phyloP scores from a whole-genome alignment of 768 basidiomycete species.

The Tricholoma matsutake region DNA sequence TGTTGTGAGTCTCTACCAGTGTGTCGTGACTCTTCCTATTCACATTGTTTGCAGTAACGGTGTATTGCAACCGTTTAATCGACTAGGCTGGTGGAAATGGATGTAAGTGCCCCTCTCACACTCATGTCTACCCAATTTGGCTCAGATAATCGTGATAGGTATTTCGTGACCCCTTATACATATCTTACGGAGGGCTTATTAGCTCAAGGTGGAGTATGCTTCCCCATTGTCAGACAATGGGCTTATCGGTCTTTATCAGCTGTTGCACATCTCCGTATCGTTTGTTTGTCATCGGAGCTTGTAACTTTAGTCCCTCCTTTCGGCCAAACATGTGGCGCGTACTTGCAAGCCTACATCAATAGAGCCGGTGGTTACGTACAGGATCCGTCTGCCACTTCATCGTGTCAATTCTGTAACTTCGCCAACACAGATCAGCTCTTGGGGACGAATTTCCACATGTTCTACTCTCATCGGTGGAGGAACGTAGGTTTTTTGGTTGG shows the following conservation, averaged over 20 bases:
- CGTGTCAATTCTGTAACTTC: constrained; percentile 56
- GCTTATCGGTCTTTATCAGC: constrained; percentile 37
- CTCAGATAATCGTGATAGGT: constrained; percentile 10
- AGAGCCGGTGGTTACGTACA: constrained; percentile 56
- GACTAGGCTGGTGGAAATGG: constrained; percentile 71
- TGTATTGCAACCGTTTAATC: constrained; percentile 60
- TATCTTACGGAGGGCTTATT: constrained; percentile 51
- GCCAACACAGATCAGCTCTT: constrained; percentile 56
- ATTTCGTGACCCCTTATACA: constrained; percentile 47
- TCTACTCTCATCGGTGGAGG: constrained; percentile 50
- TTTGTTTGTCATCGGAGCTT: constrained; percentile 62
- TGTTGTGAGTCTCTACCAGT: constrained; percentile 43
- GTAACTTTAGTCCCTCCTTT: constrained; percentile 55
- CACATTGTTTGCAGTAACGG: constrained; percentile 44
- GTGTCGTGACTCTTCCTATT: background rate
- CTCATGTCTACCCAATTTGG: background rate
- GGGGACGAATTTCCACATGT: constrained; percentile 53
- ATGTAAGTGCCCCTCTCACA: constrained; percentile 44
- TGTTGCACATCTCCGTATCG: constrained; percentile 45
- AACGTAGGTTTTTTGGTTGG: constrained; percentile 50
- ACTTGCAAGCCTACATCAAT: constrained; percentile 48
- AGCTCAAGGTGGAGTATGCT: constrained; percentile 37
- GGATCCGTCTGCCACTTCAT: constrained; percentile 45
- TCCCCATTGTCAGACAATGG: constrained; percentile 21
- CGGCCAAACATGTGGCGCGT: constrained; percentile 55